These are phyloP conservation scores for Schizochytrium sp. DNA, from an alignment of 108 stramenopile genomes.

Conservation along the genomic window DNA sequence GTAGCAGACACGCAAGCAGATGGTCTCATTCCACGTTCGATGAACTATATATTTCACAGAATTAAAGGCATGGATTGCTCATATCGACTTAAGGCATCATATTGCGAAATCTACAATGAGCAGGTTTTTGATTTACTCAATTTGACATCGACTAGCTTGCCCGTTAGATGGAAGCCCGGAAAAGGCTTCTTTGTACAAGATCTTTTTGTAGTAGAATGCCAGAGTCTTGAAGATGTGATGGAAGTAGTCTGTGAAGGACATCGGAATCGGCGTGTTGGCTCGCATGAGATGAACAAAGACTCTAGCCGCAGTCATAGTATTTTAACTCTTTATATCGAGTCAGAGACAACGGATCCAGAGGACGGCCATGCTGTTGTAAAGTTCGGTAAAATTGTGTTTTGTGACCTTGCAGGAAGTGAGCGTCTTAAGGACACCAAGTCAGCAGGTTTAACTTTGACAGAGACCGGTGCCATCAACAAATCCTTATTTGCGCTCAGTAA, in stretches of 20 bases:
- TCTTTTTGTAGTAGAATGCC: conserved; percentile 67
- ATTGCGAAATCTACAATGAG: conserved; percentile 76
- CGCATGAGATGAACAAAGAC: conserved; percentile 71
- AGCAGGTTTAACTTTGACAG: conserved; percentile 46
- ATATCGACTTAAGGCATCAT: conserved; percentile 61
- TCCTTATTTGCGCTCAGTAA: conserved; percentile 63
- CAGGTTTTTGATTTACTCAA: conserved; percentile 71
- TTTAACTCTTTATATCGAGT: conserved; percentile 64
- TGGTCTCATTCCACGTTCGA: conserved; percentile 67
- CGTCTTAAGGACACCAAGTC: conserved; percentile 68
- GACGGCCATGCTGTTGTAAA: conserved; percentile 66
- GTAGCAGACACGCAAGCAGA: not conserved
- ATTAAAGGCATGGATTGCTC: not conserved
- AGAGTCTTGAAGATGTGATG: conserved; percentile 64
- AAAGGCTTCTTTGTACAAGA: conserved; percentile 73
- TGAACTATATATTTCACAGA: conserved; percentile 64
- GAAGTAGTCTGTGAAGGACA: conserved; percentile 72
- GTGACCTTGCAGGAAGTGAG: conserved; percentile 74
- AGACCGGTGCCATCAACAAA: conserved; percentile 63
- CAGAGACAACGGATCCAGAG: conserved; percentile 61
- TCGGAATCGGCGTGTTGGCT: conserved; percentile 68
- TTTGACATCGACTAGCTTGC: conserved; percentile 21
- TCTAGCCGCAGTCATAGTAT: conserved; percentile 70
- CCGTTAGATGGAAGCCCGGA: conserved; percentile 66
- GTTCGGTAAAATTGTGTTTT: conserved; percentile 65